Base-by-base conservation (phyloP, 352 stramenopile genomes). In the Blastocystis sp. region DNA sequence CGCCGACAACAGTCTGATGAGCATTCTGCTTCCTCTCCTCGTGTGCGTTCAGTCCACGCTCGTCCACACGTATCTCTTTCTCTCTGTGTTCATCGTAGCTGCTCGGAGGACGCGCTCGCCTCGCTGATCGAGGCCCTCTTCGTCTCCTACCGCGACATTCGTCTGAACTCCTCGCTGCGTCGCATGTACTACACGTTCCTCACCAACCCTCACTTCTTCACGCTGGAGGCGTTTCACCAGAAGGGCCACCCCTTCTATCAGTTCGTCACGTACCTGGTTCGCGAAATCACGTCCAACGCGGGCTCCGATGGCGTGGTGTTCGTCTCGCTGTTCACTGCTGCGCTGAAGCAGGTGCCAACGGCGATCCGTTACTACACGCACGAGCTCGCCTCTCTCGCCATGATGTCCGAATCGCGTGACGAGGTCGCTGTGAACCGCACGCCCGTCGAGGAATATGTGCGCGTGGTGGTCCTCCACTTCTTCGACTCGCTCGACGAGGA, bases 371-470 rank as follows among this genome's bases (percentile, higher is more conserved):
- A 55, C 45, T 55, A 55, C 16, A 16, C 16, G 6, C 45, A 55
- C 45, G 45, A 55, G 45, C 45, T 55, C 6, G 45, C 45, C 45
- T 55, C 45, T 55, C 45, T 55, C 45, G 45, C 45, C 13, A 31
- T 69, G 19, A 85, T 85, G 74, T 59, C 65, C 16, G 74, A 85
- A 67, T 26, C 59, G 74, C 55, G 60, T 29, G 74, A 85, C n/a
- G 74, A 85, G n/a, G 13, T 85, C 2, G 61, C 31, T 21, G 45
- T 60, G 26, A 62, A 31, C 24, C 16, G 31, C 24, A n/a, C 74
- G 0, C 21, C 35, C 24, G 29, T 16, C 19, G 37, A 39, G 13
- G 12, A 45, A n/a, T 63, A 85, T 21, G 16, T 59, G 24, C 74
- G 74, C 3, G 60, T 69, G 21, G 24, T 85, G 1, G 12, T 29